Evolutionary conservation across 306 rosid genomes (phyloP).

Genomic region (Cercis canadensis): DNA sequence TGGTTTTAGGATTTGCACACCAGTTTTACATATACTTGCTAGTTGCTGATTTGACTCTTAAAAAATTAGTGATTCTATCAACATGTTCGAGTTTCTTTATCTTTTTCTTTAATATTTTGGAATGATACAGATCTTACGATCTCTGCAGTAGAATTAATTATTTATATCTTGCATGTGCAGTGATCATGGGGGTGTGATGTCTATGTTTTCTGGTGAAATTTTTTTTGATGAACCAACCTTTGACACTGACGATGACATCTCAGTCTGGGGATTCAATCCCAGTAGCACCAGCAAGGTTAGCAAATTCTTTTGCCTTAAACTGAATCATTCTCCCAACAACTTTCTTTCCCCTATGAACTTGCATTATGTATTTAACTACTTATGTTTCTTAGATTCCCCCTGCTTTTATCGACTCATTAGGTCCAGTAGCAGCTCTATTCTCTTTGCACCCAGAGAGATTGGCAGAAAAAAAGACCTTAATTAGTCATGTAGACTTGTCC

Average conservation of each 20-base stretch:
- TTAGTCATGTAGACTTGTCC: slow-evolving; percentile 1
- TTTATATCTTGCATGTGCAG: slow-evolving; percentile 48
- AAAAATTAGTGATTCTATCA: neutral
- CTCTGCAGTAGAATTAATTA: no score
- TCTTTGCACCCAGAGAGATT: no score
- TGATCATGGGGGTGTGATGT: slow-evolving; percentile 66
- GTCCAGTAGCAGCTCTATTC: neutral
- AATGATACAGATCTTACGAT: no score
- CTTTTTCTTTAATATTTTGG: no score
- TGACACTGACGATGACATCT: slow-evolving; percentile 80
- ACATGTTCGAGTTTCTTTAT: no score
- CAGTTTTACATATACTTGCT: slow-evolving; percentile 27
- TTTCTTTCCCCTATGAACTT: slow-evolving; percentile 12
- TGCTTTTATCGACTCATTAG: slow-evolving; percentile 3
- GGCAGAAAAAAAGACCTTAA: neutral
- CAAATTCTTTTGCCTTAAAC: slow-evolving; percentile 22
- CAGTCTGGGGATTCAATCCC: slow-evolving; percentile 87
- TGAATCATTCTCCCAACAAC: slow-evolving; percentile 17
- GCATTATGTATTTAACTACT: neutral
- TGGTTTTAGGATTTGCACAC: no score
- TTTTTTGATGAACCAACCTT: slow-evolving; percentile 77
- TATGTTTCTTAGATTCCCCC: neutral
- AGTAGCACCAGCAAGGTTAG: slow-evolving; percentile 65
- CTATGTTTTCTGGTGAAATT: slow-evolving; percentile 74
- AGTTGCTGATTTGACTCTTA: slow-evolving; percentile 15